Base-by-base conservation (phyloP, 208 protist species). In the Trypanosoma platydactyli region DNA sequence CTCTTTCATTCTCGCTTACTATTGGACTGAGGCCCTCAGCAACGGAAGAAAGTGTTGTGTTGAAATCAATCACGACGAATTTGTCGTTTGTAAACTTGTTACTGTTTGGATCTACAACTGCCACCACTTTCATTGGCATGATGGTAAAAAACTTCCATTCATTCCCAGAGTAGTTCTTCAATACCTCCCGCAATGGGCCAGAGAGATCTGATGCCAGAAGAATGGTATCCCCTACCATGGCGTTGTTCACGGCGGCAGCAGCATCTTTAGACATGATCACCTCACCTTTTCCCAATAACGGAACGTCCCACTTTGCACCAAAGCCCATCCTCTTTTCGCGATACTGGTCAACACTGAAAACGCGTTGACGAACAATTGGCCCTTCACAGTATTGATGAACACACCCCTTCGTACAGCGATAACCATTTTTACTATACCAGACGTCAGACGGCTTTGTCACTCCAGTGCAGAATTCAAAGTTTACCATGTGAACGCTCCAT, bases 21-120 rank as follows among this genome's bases (percentile, higher is more conserved):
- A 51, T 11, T 6, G 76, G 76, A 38, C 60, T 57, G 11, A 86
- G 20, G 15, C 71, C 65, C 7, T 77, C 64, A 12, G 73, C 72
- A 30, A 88, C 54, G 9, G 11, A n/a, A 6, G 1, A 9, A 50
- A 55, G n/a, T 25, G 81, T 56, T 24, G 60, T 40, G 7, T 66
- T 40, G 50, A 69, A 77, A 38, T 81, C 29, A 0, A 86, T 55
- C 29, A 89, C 38, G 0, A 57, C 73, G n/a, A 69, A 66, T 25
- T 76, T 71, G 11, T 62, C 55, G 38, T n/a, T 18, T 27, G 41
- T 24, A 57, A 74, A 76, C 61, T 88, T 86, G 30, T 9, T 25
- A 18, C 44, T 38, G 51, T 75, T 72, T 22, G 46, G 57, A 30
- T 41, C 48, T 1, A 85, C 71, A 35, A 71, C 45, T 5, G 63